Evolutionary conservation across 2,329 filamentous ascomycete genomes (phyloP), one percentile per base, ranked within the genome.

Genomic region (Chrysoporthe deuterocubensis): DNA sequence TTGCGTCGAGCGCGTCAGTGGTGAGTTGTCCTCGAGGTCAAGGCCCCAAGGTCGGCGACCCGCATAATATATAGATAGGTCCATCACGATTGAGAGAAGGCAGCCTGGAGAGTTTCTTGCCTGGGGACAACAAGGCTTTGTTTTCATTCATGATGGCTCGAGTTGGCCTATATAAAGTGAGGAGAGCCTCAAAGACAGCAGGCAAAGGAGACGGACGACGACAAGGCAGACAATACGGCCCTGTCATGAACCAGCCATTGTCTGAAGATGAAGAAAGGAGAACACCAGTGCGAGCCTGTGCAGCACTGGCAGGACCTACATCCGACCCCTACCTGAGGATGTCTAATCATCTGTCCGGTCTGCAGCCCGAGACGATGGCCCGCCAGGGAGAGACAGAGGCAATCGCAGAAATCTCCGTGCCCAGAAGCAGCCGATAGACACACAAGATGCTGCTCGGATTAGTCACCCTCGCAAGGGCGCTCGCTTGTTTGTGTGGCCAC

Each of bases 141-240:
- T 63, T 32, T 63, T 4, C n/a, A 54, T 63, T 43, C 34, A 63
- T 52, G 34, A 42, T 63, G 50, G 26, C n/a, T 48, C 21, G 16
- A 48, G 21, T 4, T 8, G 40, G 26, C 13, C 16, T 21, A 16
- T 13, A 32, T 32, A 21, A 43, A 43, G 14, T 54, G 13, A 21
- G n/a, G 32, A 26, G 34, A 63, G 11, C n/a, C 34, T 21, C n/a
- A 40, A 63, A 42, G 50, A 40, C 37, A 13, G 14, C 21, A 34
- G 37, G 26, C 26, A 54, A n/a, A 26, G 48, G 8, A 16, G 26
- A 54, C 21, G 26, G 21, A 21, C 14, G 50, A 34, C 4, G 34
- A 48, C 18, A 16, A 58, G n/a, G 18, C 60, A 56, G 42, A 16
- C 52, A 64, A 2, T 21, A 14, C n/a, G 54, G 26, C n/a, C 52